Base-by-base conservation (phyloP, 2,329 filamentous ascomycete species). In the Ceratocystis huliohia region DNA sequence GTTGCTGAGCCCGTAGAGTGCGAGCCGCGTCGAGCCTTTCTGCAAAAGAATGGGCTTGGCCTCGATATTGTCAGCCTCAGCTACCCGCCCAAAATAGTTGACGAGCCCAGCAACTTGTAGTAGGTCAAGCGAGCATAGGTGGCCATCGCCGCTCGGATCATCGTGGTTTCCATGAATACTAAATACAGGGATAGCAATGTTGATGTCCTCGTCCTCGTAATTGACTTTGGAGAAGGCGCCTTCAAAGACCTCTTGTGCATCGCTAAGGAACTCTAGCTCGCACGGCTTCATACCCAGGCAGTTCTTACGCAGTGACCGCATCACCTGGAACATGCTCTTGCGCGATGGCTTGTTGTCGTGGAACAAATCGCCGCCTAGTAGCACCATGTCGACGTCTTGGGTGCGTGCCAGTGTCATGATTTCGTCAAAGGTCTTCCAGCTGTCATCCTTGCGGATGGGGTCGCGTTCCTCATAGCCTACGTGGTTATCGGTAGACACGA, bases 161-260 rank as follows among this genome's bases (percentile, higher is more conserved):
- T 99, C 94, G 74, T 99, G 94, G 73, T 99, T 99, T 59, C 94
- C 94, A 72, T 99, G 95, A 50, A 99, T 99, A 0, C 93, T 96
- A 74, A 99, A 99, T 33, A 99, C 91, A 0, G 94, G 94, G 66
- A 97, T 96, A 0, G 92, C 90, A 68, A 99, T 85, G 72, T 99
- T 99, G 75, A 99, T 96, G 72, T 99, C 91, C 28, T 90, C 85
- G 72, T 99, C 94, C 75, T 97, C 91, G 76, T 99, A 99, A 76
- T 99, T 99, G 76, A 96, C 93, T 74, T 96, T 89, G 63, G 91
- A 87, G 73, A 96, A 96, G 0, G 91, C 87, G 5, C 89, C 89
- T 69, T 91, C 88, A 72, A 99, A 96, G 69, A 93, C 89, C 72
- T 96, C 89, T 70, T 87, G 91, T 6, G 90, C 91, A 75, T 99